Evolutionary conservation across 148 eudicot species (phyloP), one percentile per base, ranked within the genome.

Genomic region (Persicaria tinctoria): DNA sequence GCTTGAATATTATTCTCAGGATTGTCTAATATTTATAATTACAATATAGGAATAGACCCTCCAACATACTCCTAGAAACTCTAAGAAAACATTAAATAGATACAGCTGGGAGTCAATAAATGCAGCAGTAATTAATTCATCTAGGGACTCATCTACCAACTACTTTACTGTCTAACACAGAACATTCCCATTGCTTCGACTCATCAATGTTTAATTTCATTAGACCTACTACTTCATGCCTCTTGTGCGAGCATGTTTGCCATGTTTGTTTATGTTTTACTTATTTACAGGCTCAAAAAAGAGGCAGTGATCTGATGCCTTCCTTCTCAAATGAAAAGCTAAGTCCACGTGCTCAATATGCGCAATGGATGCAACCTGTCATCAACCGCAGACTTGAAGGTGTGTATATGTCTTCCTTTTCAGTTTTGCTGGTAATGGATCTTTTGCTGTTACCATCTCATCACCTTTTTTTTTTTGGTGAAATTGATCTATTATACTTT

Each of bases 331-430:
- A 73, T 53, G 86, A 84, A 17, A 85, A 78, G 77, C 78, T 79
- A 27, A 51, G 77, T 44, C 46, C 48, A 51, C 55, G 78, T 81
- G 76, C 64, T 81, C 41, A 84, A 82, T 38, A 86, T 82, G 81
- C 89, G 87, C 59, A 76, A 79, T 23, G 27, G 27, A 23, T 0
- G 27, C 27, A 23, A 23, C 48, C 86, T 83, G 46, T 80, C 86
- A 10, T 77, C 87, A 53, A 20, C 85, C 74, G 70, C 76, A 56
- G 85, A 82, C 48, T 49, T 76, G 16, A 45, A 83, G 89, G 87
- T 86, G 48, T 44, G 78, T 79, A 72, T 74, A 54, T 76, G 13
- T 23, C 32, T 73, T 60, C 11, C 45, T 46, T 66, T 5, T 55
- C 32, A 11, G 41, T 77, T n/a, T 70, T 32, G 32, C 23, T 76